Percentiles rank a stretch among this genome's conserved stretches.
phyloP scores from a whole-genome alignment of 1,284 basidiomycete species.

The Apiotrichum laibachii region DNA sequence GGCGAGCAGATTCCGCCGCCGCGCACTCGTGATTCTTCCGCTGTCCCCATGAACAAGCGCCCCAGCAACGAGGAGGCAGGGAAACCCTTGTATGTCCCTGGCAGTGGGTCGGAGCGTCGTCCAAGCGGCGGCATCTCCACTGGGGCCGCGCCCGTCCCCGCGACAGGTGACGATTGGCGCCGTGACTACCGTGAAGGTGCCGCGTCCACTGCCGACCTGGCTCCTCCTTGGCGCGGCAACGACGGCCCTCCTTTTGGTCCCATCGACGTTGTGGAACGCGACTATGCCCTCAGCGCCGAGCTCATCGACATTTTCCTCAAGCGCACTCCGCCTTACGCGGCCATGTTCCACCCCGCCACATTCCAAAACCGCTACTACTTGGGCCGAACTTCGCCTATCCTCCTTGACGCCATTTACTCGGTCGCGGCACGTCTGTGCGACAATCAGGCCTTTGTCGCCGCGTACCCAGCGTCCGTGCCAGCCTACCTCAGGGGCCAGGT shows the following conservation, averaged over 20 bases:
- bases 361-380: slow-evolving; percentile 53
- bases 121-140: slow-evolving; percentile 7
- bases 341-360: slow-evolving; percentile 52
- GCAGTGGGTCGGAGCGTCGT: slow-evolving; percentile 5
- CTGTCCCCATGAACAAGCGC: slow-evolving; percentile 18
- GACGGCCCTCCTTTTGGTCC: slow-evolving; percentile 14
- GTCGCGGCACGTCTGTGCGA: slow-evolving; percentile 49
- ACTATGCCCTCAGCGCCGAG: slow-evolving; percentile 39
- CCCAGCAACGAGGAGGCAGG: slow-evolving; percentile 10
- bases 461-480: slow-evolving; percentile 33
- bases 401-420: slow-evolving; percentile 53
- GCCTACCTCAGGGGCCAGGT: slow-evolving; percentile 40
- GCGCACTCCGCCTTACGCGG: slow-evolving; percentile 48
- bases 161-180: slow-evolving; percentile 10
- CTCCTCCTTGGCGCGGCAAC: neutral
- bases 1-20: slow-evolving; percentile 51
- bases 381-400: slow-evolving; percentile 45
- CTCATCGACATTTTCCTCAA: slow-evolving; percentile 51
- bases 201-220: neutral
- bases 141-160: neutral
- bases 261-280: slow-evolving; percentile 40
- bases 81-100: slow-evolving; percentile 7
- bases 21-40: slow-evolving; percentile 42
- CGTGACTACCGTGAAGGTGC: slow-evolving; percentile 10
- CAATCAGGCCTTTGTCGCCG: slow-evolving; percentile 35